These are phyloP conservation scores for Ceratocystis destructans DNA, from an alignment of 2,329 filamentous ascomycete genomes.

Conservation along the genomic window DNA sequence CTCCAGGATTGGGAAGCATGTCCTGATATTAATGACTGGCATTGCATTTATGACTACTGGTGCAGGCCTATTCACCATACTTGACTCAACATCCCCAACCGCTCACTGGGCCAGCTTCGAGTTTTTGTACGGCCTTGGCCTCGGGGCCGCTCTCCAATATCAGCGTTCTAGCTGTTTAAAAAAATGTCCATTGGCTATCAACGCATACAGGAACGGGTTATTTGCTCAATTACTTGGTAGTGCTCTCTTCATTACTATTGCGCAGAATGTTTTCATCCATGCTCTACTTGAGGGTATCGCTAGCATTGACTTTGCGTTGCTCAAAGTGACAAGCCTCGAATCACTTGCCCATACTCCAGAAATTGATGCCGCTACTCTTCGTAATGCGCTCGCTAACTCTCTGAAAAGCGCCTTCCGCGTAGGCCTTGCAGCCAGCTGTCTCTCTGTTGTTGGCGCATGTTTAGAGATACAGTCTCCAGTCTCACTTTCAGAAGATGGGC, in stretches of 20 bases:
- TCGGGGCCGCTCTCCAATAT: slow-evolving; percentile 33
- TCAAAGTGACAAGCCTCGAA: slow-evolving; percentile 20
- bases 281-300: slow-evolving; percentile 28
- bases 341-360: slow-evolving; percentile 27
- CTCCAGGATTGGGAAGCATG: slow-evolving; percentile 30
- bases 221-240: slow-evolving; percentile 35
- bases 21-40: slow-evolving; percentile 28
- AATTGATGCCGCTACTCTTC: slow-evolving; percentile 35
- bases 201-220: slow-evolving; percentile 31
- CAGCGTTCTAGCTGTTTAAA: slow-evolving; percentile 20
- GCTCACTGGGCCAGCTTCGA: slow-evolving; percentile 28
- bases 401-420: slow-evolving; percentile 48
- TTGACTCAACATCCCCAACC: slow-evolving; percentile 21
- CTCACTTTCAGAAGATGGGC: no score
- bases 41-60: slow-evolving; percentile 27
- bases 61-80: slow-evolving; percentile 31
- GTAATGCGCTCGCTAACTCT: slow-evolving; percentile 47
- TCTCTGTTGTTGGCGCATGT: slow-evolving; percentile 41
- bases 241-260: slow-evolving; percentile 34
- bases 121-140: slow-evolving; percentile 33
- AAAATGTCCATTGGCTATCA: no score
- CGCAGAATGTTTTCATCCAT: slow-evolving; percentile 33
- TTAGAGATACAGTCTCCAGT: not conserved
- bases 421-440: slow-evolving; percentile 37
- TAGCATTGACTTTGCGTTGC: slow-evolving; percentile 21